Base-by-base conservation (phyloP, 2,329 filamentous ascomycete species). In the Zymoseptoria pseudotritici region DNA sequence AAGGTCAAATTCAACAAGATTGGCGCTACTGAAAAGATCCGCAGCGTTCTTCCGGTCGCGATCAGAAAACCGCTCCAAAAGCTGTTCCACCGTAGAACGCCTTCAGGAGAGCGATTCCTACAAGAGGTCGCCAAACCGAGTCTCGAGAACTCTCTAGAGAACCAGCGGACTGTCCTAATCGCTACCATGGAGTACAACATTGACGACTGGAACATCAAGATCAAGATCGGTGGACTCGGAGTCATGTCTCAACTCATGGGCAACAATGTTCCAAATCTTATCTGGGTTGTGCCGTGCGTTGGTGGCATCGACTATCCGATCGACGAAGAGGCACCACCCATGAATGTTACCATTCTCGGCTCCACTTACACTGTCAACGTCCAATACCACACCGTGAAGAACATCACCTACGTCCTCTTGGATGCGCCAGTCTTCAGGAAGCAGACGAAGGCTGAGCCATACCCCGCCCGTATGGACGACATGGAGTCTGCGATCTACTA, bases 151-250 rank as follows among this genome's bases (percentile, higher is more conserved):
- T 86, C 79, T 36, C 81, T 86, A 2, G 29, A 19, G 2, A 29
- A 29, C 5, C 52, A 53, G 22, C 20, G 52, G 22, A 53, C 52
- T 10, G 52, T 53, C n/a, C 77, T 87, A 26, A 85, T 87, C 56
- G 85, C 84, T 9, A 87, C 85, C 8, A 86, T 87, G 82, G 85
- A 88, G 71, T 88, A 88, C 71, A 83, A 87, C 61, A 87, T 88
- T 59, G 83, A 86, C 60, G 85, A 88, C 67, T 87, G 85, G 82
- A 77, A 72, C 1, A 85, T 87, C 72, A 87, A 86, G 72, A 85
- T 88, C 73, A 87, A 88, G 72, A 87, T 88, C 53, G 85, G 85
- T 60, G 85, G 85, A 56, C 76, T 88, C 2, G 85, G 85, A 69
- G 85, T 87, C 58, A 88, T 88, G 85, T 84, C 85, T 20, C 82